Evolutionary conservation across 1,284 basidiomycete species (phyloP), one percentile per base, ranked within the genome.

Genomic region (Schizophyllum commune): DNA sequence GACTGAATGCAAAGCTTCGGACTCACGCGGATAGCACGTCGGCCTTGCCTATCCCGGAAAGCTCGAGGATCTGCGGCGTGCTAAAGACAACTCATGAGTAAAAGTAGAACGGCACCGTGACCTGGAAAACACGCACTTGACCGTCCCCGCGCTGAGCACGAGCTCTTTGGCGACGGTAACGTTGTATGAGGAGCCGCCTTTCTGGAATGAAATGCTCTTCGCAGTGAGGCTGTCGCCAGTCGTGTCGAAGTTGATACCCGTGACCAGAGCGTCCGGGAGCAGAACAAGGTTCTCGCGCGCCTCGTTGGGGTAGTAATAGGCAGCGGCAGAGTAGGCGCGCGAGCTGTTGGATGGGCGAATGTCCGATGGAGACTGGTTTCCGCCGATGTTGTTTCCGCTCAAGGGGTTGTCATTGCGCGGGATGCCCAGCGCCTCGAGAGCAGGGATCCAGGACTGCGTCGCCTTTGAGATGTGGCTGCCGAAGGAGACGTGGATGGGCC

Each of bases 51-150:
- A 64, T 62, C 1, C 63, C 63, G 56, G 58, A 60, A 11, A 64
- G 63, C 57, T 64, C 63, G 5, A 64, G 61, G 19, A 64, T 55
- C 52, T 64, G 63, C 3, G 63, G 60, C 19, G 63, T 64, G 32
- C 61, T 64, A 7, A 61, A 6, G 63, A 55, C 9, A 52, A 27
- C 27, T 5, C 39, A 17, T 47, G 39, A 47, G 39, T 47, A 47
- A 13, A 15, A 57, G 61, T 32, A 32, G 52, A 11, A 2, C 20
- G 19, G 9, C 27, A 15, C 47, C 22, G 55, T 32, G 19, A n/a
- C 52, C n/a, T 20, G 7, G 55, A 51, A 17, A 9, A 21, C 13
- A 32, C 20, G 5, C 54, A 34, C 15, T 32, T 54, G 17, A 61
- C 60, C 4, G 21, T 60, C 60, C 63, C 60, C 56, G 63, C 52